Percentiles rank a stretch among this genome's conserved stretches.
These are phyloP conservation scores for Heliophila coronopifolia DNA, from an alignment of 441 rosid genomes.

Conservation along the genomic window DNA sequence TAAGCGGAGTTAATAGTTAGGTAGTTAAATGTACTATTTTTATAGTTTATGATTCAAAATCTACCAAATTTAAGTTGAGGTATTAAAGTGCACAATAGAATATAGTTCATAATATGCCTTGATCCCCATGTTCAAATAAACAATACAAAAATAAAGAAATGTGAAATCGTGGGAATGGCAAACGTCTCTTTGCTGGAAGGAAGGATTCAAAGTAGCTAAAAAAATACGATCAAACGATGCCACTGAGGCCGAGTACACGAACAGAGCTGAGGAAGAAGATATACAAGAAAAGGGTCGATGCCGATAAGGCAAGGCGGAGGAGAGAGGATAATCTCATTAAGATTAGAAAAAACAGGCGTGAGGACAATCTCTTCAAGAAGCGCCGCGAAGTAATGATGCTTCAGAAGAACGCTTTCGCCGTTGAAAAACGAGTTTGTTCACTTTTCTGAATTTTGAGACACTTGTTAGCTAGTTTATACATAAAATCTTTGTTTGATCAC, in stretches of 20 bases:
- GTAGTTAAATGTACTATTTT: too few species aligned
- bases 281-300: constrained; percentile 61
- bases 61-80: too few species aligned
- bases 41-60: too few species aligned
- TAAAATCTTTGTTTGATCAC: constrained; percentile 11
- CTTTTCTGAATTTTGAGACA: constrained; percentile 8
- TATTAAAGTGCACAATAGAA: too few species aligned
- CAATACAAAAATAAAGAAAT: not conserved
- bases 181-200: not conserved
- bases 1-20: too few species aligned
- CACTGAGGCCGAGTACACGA: constrained; percentile 56
- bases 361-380: constrained; percentile 60
- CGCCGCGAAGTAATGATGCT: constrained; percentile 55
- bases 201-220: constrained; percentile 18
- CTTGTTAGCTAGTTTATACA: too few species aligned
- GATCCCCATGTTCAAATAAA: too few species aligned
- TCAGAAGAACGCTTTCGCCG: constrained; percentile 44
- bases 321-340: constrained; percentile 67
- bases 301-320: constrained; percentile 60
- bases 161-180: constrained; percentile 14
- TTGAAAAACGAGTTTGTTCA: constrained; percentile 41
- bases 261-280: constrained; percentile 60
- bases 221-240: constrained; percentile 32
- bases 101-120: too few species aligned
- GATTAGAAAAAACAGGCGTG: constrained; percentile 64